Base-by-base conservation (phyloP, 2,329 filamentous ascomycete species). In the Fusarium lateritium region DNA sequence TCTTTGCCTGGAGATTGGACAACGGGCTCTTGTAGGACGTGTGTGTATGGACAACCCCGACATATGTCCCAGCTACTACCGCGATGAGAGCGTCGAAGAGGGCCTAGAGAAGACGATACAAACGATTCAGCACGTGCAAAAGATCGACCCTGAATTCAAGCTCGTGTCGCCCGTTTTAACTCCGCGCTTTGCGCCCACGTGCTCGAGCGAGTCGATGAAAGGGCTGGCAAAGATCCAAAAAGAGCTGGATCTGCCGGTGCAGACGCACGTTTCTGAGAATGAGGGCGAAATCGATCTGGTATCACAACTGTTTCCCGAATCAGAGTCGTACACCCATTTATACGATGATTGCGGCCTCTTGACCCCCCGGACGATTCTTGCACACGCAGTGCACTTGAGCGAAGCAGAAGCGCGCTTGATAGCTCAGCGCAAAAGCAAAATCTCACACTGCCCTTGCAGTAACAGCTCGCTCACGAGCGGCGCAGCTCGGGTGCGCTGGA, bases 261-360 rank as follows among this genome's bases (percentile, higher is more conserved):
- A 98, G 82, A 98, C 95, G 8, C 95, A 98, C 80, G 89, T 98
- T 56, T 92, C 91, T 0, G 95, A 98, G 78, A 98, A 97, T 79
- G 82, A 80, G 14, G 82, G 83, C 70, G 95, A 98, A 80, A 83
- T 95, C 38, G 82, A 82, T 5, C 86, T 97, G 1, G 94, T 98
- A 3, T 79, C 82, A 17, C 73, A 87, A 11, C 76, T 94, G 44
- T 97, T 97, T 79, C 91, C 93, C 0, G 81, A 86, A 0, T 79
- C 82, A 34, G 76, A 77, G 4, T 86, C 83, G 17, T 98, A 98
- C 77, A 85, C 94, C 0, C 85, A 85, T 33, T 92, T 97, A 24
- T 98, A 98, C 81, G 94, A 97, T 71, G 78, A 81, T 0, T 83
- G 87, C 54, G 89, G 89, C 0, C 83, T 98, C 5, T 83, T 98